Base-by-base conservation (phyloP, 345 rosid species). In the Populus alba region DNA sequence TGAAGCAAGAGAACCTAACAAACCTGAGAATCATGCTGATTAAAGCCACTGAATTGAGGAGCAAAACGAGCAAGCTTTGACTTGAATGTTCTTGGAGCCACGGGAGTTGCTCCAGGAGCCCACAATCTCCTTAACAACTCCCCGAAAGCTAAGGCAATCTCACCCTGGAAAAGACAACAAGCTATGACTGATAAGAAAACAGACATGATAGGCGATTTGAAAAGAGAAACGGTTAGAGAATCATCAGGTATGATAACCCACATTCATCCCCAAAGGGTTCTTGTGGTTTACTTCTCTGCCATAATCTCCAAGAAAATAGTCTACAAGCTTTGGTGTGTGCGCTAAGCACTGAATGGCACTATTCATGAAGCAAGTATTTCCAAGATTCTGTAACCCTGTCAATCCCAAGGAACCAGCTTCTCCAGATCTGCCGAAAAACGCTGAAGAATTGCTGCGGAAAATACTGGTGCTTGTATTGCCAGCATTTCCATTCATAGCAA, bases 11-110 rank as follows among this genome's bases (percentile, higher is more conserved):
- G 11, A 81, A 72, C 71, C 82, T 80, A 72, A 83, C 91, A 77
- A 53, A 96, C 99, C 92, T 96, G 99, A 81, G 99, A 96, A 92
- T 94, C 99, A 87, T 96, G 99, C 90, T 96, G 99, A 88, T 92
- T 96, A 83, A 84, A 96, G 81, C 98, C 97, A 87, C 87, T 90
- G 81, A 96, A 96, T 77, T 94, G 99, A 85, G 95, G 91, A 82
- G 99, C 97, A 86, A 96, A 96, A 35, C 91, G 93, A 85, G 97
- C 91, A 80, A 96, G 97, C 90, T 96, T 96, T 63, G 92, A 88
- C 88, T 96, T 96, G 87, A 96, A 96, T 7, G 86, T 90, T 88
- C 90, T 88, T 72, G 99, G 99, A 68, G 95, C 83, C 79, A 94
- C 90, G 17, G 97, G 90, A 76, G 90, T 68, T 77, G 97, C 95